Conservation (phyloP, 345 rosid species). For the Psidium guajava region DNA sequence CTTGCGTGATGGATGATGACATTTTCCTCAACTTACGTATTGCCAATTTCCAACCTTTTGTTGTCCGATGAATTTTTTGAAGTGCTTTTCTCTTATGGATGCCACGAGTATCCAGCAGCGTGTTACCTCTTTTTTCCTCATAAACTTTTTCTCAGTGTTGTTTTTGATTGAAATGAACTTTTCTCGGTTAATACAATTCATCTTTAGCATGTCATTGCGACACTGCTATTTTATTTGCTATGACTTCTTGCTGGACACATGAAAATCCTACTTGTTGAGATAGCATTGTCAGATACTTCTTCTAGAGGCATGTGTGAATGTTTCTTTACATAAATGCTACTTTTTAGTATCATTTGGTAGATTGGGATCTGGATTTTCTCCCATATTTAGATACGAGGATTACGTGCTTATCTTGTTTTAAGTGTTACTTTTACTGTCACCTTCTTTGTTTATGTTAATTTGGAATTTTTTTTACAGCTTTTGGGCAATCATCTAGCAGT, state of each 20-base stretch:
- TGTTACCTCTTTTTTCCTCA: background rate
- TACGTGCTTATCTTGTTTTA: background rate
- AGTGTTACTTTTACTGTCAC: background rate
- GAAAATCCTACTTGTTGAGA: background rate
- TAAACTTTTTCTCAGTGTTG: background rate
- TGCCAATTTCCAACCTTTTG: background rate
- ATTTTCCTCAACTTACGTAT: background rate
- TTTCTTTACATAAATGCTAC: background rate
- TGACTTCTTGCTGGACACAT: background rate
- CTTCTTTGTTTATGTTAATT: background rate
- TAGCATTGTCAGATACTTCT: background rate
- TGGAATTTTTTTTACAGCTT: constrained; percentile 31
- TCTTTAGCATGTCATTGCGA: background rate
- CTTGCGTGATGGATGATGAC: background rate
- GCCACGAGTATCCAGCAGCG: background rate
- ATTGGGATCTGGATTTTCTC: too few relatives aligned
- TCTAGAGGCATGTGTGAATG: background rate
- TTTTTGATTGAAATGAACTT: background rate
- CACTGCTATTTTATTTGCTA: background rate
- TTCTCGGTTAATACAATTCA: background rate
- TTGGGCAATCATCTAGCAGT: constrained; percentile 64
- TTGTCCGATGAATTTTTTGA: background rate
- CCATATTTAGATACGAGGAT: background rate
- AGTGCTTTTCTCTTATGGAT: background rate
- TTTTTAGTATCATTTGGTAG: too few relatives aligned